phyloP scores from a whole-genome alignment of 2,329 filamentous ascomycete species.

The Blastomyces parvus region DNA sequence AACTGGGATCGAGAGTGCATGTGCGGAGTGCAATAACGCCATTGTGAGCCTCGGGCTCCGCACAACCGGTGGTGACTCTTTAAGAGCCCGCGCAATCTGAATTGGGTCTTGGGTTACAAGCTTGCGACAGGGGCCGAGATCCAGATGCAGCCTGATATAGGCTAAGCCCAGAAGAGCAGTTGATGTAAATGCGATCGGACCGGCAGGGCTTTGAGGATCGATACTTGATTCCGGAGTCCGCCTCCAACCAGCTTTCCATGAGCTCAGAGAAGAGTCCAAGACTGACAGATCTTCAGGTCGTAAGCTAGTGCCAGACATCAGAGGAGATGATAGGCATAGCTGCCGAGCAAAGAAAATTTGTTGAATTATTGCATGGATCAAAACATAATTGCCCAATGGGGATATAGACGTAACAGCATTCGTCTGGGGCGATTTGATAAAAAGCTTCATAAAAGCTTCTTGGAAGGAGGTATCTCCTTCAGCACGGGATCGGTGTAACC shows the following conservation, averaged over 20 bases:
- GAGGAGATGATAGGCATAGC: slow-evolving; percentile 38
- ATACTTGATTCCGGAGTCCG: slow-evolving; percentile 45
- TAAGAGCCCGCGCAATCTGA: slow-evolving; percentile 39
- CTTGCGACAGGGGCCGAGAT: slow-evolving; percentile 39
- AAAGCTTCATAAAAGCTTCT: slow-evolving; percentile 38
- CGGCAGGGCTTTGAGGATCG: slow-evolving; percentile 45
- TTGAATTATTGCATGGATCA: slow-evolving; percentile 47
- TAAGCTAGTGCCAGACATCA: slow-evolving; percentile 34
- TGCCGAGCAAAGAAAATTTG: slow-evolving; percentile 46
- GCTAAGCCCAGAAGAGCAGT: slow-evolving; percentile 40
- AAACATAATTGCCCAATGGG: slow-evolving; percentile 45
- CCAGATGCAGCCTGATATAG: slow-evolving; percentile 40
- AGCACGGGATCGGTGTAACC: slow-evolving; percentile 28
- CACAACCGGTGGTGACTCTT: slow-evolving; percentile 34
- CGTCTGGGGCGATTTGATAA: slow-evolving; percentile 30
- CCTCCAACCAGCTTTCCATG: slow-evolving; percentile 47
- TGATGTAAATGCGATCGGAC: slow-evolving; percentile 45
- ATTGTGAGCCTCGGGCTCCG: slow-evolving; percentile 41
- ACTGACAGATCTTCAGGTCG: slow-evolving; percentile 37
- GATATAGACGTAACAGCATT: slow-evolving; percentile 34
- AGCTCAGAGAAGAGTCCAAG: slow-evolving; percentile 40
- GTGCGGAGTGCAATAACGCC: slow-evolving; percentile 45
- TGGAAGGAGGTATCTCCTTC: slow-evolving; percentile 33
- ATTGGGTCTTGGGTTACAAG: slow-evolving; percentile 40
- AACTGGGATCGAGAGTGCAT: slow-evolving; percentile 47